Conservation (phyloP, 129 eudicot species). For the Pseudognaphalium luteoalbum region DNA sequence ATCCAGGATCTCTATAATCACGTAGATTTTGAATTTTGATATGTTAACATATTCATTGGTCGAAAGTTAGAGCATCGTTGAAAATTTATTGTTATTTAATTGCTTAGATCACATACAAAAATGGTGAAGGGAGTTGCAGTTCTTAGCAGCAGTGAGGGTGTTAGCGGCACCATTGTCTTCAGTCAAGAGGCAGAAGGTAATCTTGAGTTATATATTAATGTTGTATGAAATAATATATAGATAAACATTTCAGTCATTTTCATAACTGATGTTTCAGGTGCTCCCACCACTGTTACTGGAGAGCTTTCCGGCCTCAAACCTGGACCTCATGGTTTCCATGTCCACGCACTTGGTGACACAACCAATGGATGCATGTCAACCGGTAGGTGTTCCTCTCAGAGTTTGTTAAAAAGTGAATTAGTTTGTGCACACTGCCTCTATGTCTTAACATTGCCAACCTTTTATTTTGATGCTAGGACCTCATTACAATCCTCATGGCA, state of each 20-base stretch:
- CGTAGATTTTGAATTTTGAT: background rate
- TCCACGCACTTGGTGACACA: constrained; percentile 98
- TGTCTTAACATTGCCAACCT: background rate
- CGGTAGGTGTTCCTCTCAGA: constrained; percentile 41
- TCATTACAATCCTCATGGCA: constrained; percentile 86
- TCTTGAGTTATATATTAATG: background rate
- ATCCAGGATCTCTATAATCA: background rate
- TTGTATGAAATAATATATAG: background rate
- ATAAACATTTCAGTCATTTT: constrained; percentile 3
- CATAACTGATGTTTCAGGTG: constrained; percentile 42
- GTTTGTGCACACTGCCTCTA: background rate
- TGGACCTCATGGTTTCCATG: constrained; percentile 94
- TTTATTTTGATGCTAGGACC: constrained; percentile 57
- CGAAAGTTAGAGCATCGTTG: constrained; percentile 14
- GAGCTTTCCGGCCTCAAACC: constrained; percentile 76
- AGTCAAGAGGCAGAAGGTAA: constrained; percentile 85
- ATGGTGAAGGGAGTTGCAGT: constrained; percentile 97
- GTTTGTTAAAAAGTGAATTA: background rate
- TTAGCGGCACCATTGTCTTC: constrained; percentile 78
- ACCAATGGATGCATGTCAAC: constrained; percentile 99
- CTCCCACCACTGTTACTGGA: constrained; percentile 81
- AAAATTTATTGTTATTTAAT: constrained; percentile 17
- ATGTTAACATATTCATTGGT: constrained; percentile 9
- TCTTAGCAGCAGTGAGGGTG: constrained; percentile 91
- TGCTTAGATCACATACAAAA: constrained; percentile 72